Evolutionary conservation across 2,329 filamentous ascomycete genomes (phyloP).

Genomic region (Fragosphaeria purpurea): DNA sequence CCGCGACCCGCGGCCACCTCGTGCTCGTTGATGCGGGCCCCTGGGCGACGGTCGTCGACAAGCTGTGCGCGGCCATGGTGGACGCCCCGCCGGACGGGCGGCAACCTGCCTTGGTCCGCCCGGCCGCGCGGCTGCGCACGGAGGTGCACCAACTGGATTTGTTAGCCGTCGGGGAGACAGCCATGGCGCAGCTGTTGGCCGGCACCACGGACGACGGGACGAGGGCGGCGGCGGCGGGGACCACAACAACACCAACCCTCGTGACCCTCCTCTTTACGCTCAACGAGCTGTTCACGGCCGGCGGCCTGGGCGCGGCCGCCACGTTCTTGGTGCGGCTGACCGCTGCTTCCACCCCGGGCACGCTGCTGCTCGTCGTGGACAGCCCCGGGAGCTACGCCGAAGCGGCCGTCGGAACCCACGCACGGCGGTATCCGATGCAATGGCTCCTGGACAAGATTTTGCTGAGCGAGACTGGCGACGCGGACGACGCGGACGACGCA

Average conservation of each 20-base stretch:
- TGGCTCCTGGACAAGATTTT: constrained; percentile 83
- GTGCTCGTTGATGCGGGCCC: constrained; percentile 72
- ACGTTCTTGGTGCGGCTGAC: constrained; percentile 63
- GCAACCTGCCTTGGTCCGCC: constrained; percentile 34
- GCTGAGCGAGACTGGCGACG: constrained; percentile 26
- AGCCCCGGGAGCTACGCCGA: constrained; percentile 91
- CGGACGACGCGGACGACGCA: constrained; percentile 17
- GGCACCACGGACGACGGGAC: constrained; percentile 8
- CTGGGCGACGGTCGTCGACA: constrained; percentile 56
- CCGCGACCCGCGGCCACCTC: constrained; percentile 25
- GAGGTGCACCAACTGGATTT: constrained; percentile 39
- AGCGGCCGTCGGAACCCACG: constrained; percentile 54
- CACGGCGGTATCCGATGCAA: constrained; percentile 77
- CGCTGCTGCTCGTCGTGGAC: constrained; percentile 76
- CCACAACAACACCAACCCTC: constrained; percentile 25
- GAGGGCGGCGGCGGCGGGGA: constrained; percentile 21
- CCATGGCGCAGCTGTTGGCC: constrained; percentile 23
- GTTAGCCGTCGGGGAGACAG: constrained; percentile 28
- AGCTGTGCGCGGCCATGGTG: constrained; percentile 44
- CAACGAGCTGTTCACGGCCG: constrained; percentile 83
- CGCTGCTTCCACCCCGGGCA: constrained; percentile 41
- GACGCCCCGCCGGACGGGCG: constrained; percentile 27
- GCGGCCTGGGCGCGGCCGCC: constrained; percentile 63
- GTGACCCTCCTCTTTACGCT: constrained; percentile 87
- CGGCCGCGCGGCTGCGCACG: constrained; percentile 25